Percentiles rank a stretch among this genome's conserved stretches.
Conservation (phyloP, 345 rosid genomes). For the Rhodamnia argentea region DNA sequence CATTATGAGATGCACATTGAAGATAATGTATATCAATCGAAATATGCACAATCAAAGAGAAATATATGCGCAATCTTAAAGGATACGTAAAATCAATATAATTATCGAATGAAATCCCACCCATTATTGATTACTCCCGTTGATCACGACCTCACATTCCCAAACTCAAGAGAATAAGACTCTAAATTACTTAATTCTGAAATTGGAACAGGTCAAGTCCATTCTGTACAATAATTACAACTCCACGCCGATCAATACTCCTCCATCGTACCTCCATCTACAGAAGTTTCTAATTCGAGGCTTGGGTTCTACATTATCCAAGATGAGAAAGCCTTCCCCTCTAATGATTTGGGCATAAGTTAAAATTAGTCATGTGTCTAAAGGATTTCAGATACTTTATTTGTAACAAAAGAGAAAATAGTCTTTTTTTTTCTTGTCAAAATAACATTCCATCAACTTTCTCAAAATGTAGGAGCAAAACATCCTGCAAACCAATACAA, state of each 20-base stretch:
- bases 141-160: not conserved
- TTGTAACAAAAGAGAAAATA: not conserved
- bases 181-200: not conserved
- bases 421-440: not conserved
- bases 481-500: too few relatives aligned
- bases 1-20: too few relatives aligned
- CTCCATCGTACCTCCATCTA: not conserved
- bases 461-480: too few relatives aligned
- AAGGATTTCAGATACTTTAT: not conserved
- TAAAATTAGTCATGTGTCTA: not conserved
- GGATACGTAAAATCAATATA: too few relatives aligned
- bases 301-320: not conserved
- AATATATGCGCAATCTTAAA: too few relatives aligned
- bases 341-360: not conserved
- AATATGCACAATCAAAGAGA: too few relatives aligned
- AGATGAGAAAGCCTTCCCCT: not conserved
- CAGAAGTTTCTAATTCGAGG: not conserved
- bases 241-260: not conserved
- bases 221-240: not conserved
- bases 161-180: not conserved
- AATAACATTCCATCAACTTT: too few relatives aligned
- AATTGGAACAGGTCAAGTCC: not conserved
- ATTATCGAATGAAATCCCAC: not conserved
- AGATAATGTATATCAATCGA: too few relatives aligned
- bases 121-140: not conserved